Conservation (phyloP, 371 early-diverging fungal genomes). For the Basidiobolus meristosporus region DNA sequence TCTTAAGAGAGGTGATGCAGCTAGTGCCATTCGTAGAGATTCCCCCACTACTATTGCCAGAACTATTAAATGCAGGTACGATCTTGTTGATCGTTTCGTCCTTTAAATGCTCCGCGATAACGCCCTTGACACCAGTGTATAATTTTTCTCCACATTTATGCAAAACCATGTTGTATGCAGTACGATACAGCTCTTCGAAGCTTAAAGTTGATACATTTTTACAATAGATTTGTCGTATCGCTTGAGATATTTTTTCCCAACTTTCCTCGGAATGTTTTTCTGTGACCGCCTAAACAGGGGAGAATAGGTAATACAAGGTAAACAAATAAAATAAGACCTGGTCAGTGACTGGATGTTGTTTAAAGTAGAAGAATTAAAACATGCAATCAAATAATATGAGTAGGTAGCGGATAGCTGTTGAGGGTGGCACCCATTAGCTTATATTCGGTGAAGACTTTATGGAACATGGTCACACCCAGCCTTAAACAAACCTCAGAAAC, state of each 20-base stretch:
- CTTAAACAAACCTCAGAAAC: no score
- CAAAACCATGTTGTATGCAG: constrained; percentile 70
- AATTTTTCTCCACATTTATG: constrained; percentile 61
- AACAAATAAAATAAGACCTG: no score
- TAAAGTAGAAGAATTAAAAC: no score
- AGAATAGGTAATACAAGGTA: no score
- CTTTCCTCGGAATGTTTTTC: constrained; percentile 8
- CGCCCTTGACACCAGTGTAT: constrained; percentile 53
- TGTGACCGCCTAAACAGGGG: no score
- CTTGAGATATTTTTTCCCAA: constrained; percentile 32
- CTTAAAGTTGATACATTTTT: constrained; percentile 59
- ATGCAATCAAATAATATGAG: no score
- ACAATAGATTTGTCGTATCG: constrained; percentile 65
- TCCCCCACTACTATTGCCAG: constrained; percentile 3
- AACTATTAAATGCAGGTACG: constrained; percentile 34
- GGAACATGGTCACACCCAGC: no score
- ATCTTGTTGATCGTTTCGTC: constrained; percentile 26
- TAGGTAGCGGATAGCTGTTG: no score
- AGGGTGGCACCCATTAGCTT: no score
- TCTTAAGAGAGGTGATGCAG: constrained; percentile 41
- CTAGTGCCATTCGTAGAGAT: constrained; percentile 16
- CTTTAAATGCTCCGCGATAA: constrained; percentile 45
- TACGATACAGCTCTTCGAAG: constrained; percentile 78
- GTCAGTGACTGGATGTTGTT: no score
- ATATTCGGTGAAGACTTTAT: no score